A percentile compares a stretch with the other conserved stretches of the same genome.
phyloP scores from a whole-genome alignment of 1,284 basidiomycete genomes.

The Ceratobasidium sp. region DNA sequence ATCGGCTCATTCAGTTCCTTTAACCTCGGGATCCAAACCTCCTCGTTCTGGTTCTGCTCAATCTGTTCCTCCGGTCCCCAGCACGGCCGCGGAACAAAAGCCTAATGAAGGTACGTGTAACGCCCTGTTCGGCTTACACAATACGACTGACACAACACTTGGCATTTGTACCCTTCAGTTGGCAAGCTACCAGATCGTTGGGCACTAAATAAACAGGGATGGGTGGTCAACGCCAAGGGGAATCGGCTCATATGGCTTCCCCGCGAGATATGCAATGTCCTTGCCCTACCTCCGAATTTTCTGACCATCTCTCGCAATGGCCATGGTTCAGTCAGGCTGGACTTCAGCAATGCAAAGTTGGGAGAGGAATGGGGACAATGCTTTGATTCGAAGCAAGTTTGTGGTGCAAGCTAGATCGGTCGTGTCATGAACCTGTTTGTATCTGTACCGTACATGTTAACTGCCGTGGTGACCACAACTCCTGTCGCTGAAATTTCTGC shows the following conservation, averaged over 20 bases:
- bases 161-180: too few relatives aligned
- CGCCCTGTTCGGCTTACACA: too few relatives aligned
- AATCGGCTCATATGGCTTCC: not conserved
- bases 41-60: too few relatives aligned
- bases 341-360: not conserved
- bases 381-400: not conserved
- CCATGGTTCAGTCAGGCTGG: not conserved
- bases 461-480: not conserved
- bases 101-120: too few relatives aligned
- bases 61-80: too few relatives aligned
- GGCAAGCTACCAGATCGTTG: constrained; percentile 39
- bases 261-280: not conserved
- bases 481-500: not conserved
- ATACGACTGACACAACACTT: too few relatives aligned
- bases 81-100: too few relatives aligned
- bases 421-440: too few relatives aligned
- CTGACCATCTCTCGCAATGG: not conserved
- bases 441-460: too few relatives aligned
- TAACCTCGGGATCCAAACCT: too few relatives aligned
- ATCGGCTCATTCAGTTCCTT: too few relatives aligned
- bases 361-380: not conserved
- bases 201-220: not conserved
- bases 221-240: not conserved
- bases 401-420: too few relatives aligned
- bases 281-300: not conserved